Evolutionary conservation across 768 basidiomycete species (phyloP), one percentile per base, ranked within the genome.

Genomic region (Mycena belliarum): DNA sequence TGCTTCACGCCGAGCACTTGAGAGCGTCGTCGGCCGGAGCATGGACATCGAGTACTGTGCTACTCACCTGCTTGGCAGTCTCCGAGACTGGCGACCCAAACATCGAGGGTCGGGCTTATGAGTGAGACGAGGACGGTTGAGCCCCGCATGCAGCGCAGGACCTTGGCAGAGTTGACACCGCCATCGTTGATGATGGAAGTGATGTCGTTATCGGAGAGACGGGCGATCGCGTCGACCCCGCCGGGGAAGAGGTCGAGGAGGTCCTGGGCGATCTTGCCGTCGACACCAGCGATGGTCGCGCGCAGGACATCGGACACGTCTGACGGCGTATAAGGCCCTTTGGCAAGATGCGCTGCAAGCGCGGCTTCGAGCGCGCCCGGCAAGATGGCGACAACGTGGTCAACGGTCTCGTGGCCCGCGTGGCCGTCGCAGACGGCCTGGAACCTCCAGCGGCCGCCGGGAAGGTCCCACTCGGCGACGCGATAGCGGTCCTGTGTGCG

Each of bases 1-100:
- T 60, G 57, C 55, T 74, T 73, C 15, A 65, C 66, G 1, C 79
- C 82, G 32, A 82, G 74, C 16, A 79, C 82, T 82, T 21, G 41
- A 38, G 16, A 15, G 25, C 29, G 12, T 15, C 18, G 40, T 35
- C 20, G 46, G 48, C 21, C 12, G 7, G 8, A 1, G 43, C 15
- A 26, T 33, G 11, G 21, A 12, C 45, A 21, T n/a, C 40, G 21
- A 59, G 75, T 56, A 82, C 83, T n/a, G n/a, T n/a, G n/a, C n/a
- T n/a, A n/a, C n/a, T n/a, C n/a, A n/a, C n/a, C 75, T 55, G 81
- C 82, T 61, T 75, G 75, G 60, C 82, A 82, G 65, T 85, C 83
- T 5, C 84, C 84, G 33, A 84, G 69, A 65, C 80, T 83, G 4
- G 79, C 82, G 14, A 83, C 79, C 82, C 83, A 84, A 1, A 84